Conservation (phyloP, 345 rosid species). For the Carallia pectinifolia region DNA sequence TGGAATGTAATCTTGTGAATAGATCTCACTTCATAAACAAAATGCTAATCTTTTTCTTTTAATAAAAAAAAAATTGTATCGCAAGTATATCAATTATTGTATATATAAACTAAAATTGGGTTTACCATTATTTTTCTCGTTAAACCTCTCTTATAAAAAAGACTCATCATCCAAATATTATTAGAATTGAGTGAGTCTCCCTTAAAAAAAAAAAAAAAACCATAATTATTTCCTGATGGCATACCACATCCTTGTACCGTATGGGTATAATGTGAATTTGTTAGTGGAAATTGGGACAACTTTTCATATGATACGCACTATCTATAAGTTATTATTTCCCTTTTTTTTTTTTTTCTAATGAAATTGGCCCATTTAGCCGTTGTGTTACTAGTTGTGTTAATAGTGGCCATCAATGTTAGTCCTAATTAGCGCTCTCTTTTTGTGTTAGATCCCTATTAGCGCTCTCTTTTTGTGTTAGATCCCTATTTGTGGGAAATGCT, state of each 20-base stretch:
- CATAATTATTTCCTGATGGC: not conserved
- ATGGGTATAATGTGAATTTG: not conserved
- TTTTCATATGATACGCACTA: slow-evolving; percentile 12
- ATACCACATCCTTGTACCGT: slow-evolving; percentile 4
- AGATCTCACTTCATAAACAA: too few species aligned
- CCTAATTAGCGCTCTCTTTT: not conserved
- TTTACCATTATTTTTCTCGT: too few species aligned
- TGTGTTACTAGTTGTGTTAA: not conserved
- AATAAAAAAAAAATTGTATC: too few species aligned
- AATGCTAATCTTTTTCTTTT: too few species aligned
- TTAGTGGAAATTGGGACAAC: slow-evolving; percentile 12
- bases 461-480: not conserved
- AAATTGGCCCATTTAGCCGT: not conserved
- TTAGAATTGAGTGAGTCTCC: too few species aligned
- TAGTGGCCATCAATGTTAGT: not conserved
- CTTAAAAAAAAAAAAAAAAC: too few species aligned
- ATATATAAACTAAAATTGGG: too few species aligned
- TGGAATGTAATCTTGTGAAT: too few species aligned
- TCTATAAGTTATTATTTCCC: not conserved
- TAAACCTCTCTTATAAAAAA: too few species aligned
- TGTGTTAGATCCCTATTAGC: not conserved
- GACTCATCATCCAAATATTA: too few species aligned
- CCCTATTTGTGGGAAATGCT: not conserved
- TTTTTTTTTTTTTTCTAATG: not conserved
- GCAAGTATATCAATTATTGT: too few species aligned